Percentiles rank a stretch among this genome's conserved stretches.
Evolutionary conservation across 345 rosid genomes (phyloP).

Genomic region (Syzygium grande): DNA sequence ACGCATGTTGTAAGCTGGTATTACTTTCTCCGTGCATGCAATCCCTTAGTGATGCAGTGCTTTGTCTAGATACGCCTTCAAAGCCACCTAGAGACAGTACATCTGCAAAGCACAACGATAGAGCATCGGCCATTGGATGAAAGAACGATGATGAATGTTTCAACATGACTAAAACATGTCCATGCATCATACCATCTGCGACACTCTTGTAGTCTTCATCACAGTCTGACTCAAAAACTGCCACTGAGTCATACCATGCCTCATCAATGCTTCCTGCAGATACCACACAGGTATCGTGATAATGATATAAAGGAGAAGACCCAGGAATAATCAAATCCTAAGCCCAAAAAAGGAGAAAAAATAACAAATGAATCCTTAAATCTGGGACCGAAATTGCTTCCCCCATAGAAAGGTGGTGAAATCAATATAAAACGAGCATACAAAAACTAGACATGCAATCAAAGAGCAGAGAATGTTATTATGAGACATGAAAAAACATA

Average conservation of each 20-base stretch:
- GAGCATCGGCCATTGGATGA: neutral
- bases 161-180: neutral
- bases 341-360: neutral
- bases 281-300: neutral
- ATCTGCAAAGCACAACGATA: conserved; percentile 34
- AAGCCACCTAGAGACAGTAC: conserved; percentile 44
- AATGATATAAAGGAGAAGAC: neutral
- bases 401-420: neutral
- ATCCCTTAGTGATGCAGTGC: conserved; percentile 30
- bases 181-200: conserved; percentile 49
- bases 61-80: conserved; percentile 44
- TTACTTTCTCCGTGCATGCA: conserved; percentile 20
- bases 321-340: neutral
- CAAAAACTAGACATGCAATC: neutral
- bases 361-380: neutral
- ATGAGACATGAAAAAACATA: neutral
- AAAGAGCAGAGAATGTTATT: neutral
- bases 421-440: neutral
- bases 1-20: conserved; percentile 11
- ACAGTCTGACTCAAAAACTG: conserved; percentile 64
- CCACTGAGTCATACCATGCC: conserved; percentile 70
- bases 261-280: conserved; percentile 53
- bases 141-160: neutral
- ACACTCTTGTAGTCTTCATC: conserved; percentile 90
- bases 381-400: neutral